Evolutionary conservation across 345 rosid species (phyloP).

Genomic region (Citropsis articulata): DNA sequence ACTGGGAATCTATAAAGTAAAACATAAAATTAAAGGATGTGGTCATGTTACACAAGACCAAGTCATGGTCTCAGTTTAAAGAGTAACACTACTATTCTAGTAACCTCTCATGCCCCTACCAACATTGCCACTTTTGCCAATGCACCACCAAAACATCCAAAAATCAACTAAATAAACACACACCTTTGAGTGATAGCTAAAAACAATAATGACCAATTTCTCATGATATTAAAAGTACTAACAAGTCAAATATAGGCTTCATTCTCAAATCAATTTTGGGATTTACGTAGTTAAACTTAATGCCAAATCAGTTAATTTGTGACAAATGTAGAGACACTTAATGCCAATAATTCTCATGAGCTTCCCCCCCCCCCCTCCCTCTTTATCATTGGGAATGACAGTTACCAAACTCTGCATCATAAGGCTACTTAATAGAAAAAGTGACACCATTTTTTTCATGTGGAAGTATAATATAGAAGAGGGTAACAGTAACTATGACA

Average conservation of each 20-base stretch:
- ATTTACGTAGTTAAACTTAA: not conserved
- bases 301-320: not conserved
- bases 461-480: not conserved
- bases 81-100: not conserved
- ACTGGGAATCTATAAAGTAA: not conserved
- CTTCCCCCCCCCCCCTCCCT: too few relatives aligned
- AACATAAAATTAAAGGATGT: not conserved
- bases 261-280: conserved; percentile 7
- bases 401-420: not conserved
- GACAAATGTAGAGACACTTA: too few relatives aligned
- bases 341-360: too few relatives aligned
- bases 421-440: not conserved
- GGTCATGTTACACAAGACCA: not conserved
- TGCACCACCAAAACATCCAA: not conserved
- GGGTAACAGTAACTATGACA: not conserved
- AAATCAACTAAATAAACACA: not conserved
- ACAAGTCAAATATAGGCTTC: not conserved
- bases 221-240: not conserved
- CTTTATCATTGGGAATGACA: not conserved
- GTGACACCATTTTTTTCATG: not conserved
- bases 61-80: not conserved
- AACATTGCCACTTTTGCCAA: not conserved
- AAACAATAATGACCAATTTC: not conserved
- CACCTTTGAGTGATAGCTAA: not conserved
- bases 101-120: not conserved